Conservation (phyloP, 2,329 filamentous ascomycete species). For the Annulohypoxylon truncatum region DNA sequence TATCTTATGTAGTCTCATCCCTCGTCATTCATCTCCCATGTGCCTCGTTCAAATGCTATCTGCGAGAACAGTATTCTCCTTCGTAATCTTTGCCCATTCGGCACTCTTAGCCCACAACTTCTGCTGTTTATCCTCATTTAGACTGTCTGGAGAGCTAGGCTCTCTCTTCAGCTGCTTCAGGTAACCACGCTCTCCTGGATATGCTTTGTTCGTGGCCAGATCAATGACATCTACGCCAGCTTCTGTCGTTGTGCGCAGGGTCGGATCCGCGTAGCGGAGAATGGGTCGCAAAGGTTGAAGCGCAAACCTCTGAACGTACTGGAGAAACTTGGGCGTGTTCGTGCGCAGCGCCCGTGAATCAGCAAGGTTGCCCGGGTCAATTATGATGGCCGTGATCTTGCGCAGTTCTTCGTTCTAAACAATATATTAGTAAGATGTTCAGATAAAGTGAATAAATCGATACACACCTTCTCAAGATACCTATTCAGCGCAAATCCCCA, state of each 20-base stretch:
- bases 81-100: slow-evolving; percentile 43
- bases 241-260: slow-evolving; percentile 45
- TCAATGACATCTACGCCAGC: slow-evolving; percentile 44
- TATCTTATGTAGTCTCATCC: background rate
- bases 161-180: slow-evolving; percentile 40
- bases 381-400: slow-evolving; percentile 44
- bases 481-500: slow-evolving; percentile 56
- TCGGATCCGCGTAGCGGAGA: slow-evolving; percentile 49
- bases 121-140: slow-evolving; percentile 42
- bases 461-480: slow-evolving; percentile 44
- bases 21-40: background rate
- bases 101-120: slow-evolving; percentile 43
- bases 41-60: slow-evolving; percentile 13
- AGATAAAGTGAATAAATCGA: background rate
- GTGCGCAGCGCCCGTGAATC: slow-evolving; percentile 52
- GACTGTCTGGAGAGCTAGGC: slow-evolving; percentile 41
- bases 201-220: slow-evolving; percentile 37
- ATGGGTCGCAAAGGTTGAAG: slow-evolving; percentile 44
- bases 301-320: slow-evolving; percentile 43
- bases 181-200: slow-evolving; percentile 51
- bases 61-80: slow-evolving; percentile 36
- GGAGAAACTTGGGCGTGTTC: slow-evolving; percentile 49
- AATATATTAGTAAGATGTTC: background rate
- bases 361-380: slow-evolving; percentile 46
- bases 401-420: slow-evolving; percentile 41